Percentiles rank a stretch among this genome's conserved stretches.
Conservation (phyloP, 306 rosid genomes). For the Clitoria ternatea region DNA sequence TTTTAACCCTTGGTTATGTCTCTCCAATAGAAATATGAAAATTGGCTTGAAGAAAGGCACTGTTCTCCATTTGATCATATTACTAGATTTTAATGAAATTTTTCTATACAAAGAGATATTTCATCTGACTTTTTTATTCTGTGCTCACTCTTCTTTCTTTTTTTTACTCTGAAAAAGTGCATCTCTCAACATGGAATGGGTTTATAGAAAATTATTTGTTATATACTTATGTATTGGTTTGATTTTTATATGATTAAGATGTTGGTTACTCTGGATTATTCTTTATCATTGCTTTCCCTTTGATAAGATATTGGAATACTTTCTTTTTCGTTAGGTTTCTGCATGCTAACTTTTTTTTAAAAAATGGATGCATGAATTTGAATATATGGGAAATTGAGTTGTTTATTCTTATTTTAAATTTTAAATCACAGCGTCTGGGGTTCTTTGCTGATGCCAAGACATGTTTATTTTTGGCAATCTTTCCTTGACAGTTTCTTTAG, state of each 20-base stretch:
- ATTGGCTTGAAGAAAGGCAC: neutral
- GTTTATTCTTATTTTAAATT: neutral
- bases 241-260: neutral
- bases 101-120: neutral
- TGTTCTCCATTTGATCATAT: neutral
- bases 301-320: neutral
- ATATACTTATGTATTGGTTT: neutral
- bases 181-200: neutral
- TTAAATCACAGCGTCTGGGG: neutral
- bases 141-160: neutral
- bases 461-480: neutral
- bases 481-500: neutral
- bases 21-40: neutral
- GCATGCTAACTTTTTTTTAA: neutral
- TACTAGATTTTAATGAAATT: neutral
- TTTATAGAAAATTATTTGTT: neutral
- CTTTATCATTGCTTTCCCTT: neutral
- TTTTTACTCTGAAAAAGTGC: neutral
- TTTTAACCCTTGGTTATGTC: neutral
- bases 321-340: neutral
- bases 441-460: neutral
- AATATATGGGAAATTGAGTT: neutral
- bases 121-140: neutral
- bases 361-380: neutral
- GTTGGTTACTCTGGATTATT: neutral